Conservation (phyloP, 1,284 basidiomycete genomes). For the Agaricales sp. region DNA sequence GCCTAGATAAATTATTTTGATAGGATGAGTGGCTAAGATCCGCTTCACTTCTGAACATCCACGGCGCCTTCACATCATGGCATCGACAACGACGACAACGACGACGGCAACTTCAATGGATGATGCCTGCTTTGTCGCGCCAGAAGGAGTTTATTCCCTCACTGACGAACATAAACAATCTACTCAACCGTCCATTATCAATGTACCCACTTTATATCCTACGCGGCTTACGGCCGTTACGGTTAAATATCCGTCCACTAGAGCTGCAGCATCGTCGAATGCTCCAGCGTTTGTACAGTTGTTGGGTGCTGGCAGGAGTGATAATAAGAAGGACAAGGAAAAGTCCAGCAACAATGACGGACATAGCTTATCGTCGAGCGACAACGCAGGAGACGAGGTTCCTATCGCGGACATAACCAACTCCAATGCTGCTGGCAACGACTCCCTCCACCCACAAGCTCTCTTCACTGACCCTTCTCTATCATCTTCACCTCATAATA, state of each 20-base stretch:
- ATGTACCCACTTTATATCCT: conserved; percentile 41
- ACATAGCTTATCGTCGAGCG: conserved; percentile 68
- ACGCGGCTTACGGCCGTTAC: conserved; percentile 53
- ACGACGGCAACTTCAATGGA: conserved; percentile 39
- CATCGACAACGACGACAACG: background rate
- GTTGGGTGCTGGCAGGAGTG: conserved; percentile 50
- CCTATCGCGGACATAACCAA: conserved; percentile 25
- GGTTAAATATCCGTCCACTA: conserved; percentile 51
- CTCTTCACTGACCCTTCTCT: conserved; percentile 21
- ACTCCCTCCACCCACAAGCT: background rate
- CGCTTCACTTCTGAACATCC: conserved; percentile 11
- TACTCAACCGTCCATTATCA: conserved; percentile 34
- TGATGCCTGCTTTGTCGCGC: conserved; percentile 74
- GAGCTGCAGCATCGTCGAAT: conserved; percentile 25
- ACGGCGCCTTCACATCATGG: no score
- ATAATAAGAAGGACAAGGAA: conserved; percentile 47
- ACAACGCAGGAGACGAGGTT: conserved; percentile 52
- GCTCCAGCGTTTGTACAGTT: conserved; percentile 55
- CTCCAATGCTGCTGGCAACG: conserved; percentile 25
- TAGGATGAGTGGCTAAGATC: conserved; percentile 30
- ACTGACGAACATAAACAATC: conserved; percentile 66
- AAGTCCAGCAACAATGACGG: conserved; percentile 41
- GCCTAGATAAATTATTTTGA: no score
- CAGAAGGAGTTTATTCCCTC: conserved; percentile 78
- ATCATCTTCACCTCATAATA: conserved; percentile 33